These are phyloP conservation scores for Tricharina praecox DNA, from an alignment of 495 filamentous ascomycete species.

Conservation along the genomic window DNA sequence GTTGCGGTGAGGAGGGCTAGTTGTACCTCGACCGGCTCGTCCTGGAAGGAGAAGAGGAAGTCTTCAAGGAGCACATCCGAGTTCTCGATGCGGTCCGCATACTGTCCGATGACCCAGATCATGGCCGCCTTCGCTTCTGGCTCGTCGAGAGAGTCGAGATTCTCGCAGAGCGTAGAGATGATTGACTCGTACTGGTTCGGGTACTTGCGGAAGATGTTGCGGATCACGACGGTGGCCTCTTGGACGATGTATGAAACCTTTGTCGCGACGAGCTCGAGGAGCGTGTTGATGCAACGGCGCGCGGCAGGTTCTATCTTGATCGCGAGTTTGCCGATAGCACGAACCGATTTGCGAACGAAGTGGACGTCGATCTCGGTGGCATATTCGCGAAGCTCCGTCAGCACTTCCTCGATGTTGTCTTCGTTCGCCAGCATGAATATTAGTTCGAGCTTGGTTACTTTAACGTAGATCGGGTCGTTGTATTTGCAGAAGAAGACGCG, in stretches of 20 bases:
- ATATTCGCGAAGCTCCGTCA: constrained; percentile 90
- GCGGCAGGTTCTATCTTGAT: constrained; percentile 98
- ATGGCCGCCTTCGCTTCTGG: constrained; percentile 99
- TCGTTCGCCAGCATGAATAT: constrained; percentile 98
- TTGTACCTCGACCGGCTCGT: constrained; percentile 90
- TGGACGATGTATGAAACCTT: constrained; percentile 99
- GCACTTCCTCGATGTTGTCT: constrained; percentile 85
- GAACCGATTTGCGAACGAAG: constrained; percentile 93
- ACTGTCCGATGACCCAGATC: constrained; percentile 99
- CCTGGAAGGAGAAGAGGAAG: constrained; percentile 80
- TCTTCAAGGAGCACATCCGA: constrained; percentile 85
- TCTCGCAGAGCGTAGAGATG: constrained; percentile 85
- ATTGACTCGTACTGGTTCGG: constrained; percentile 97
- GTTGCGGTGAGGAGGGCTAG: constrained; percentile 88
- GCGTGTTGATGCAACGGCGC: constrained; percentile 71
- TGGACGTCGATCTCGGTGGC: constrained; percentile 98
- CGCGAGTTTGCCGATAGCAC: constrained; percentile 92
- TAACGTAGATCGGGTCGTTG: constrained; percentile 98
- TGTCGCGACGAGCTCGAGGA: constrained; percentile 88
- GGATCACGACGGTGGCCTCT: constrained; percentile 97
- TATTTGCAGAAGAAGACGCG: constrained; percentile 99
- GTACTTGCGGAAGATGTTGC: constrained; percentile 98
- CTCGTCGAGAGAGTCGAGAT: constrained; percentile 92
- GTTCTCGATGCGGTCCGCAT: constrained; percentile 92
- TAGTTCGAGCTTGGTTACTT: constrained; percentile 95